Evolutionary conservation across 306 rosid genomes (phyloP).

Genomic region (Gynostemma pentaphyllum): DNA sequence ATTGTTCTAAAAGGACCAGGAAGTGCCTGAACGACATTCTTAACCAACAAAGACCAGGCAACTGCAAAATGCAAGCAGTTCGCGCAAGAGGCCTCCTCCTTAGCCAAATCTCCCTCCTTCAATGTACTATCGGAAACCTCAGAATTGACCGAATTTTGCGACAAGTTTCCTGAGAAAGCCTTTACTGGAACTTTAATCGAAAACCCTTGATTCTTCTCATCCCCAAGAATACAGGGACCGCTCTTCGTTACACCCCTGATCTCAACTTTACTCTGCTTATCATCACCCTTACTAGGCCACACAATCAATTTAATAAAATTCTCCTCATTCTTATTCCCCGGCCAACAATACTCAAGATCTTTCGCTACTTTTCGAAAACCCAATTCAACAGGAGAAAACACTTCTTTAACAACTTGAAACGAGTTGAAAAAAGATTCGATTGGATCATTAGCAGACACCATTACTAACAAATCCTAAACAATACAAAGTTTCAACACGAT

Average conservation of each 20-base stretch:
- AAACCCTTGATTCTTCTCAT: slow-evolving; percentile 45
- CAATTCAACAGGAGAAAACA: slow-evolving; percentile 62
- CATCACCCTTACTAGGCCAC: slow-evolving; percentile 35
- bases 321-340: slow-evolving; percentile 38
- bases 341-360: slow-evolving; percentile 80
- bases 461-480: slow-evolving; percentile 28
- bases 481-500: slow-evolving; percentile 1
- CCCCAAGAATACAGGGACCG: slow-evolving; percentile 29
- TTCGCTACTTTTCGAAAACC: slow-evolving; percentile 67
- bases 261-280: slow-evolving; percentile 36
- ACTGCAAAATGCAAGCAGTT: slow-evolving; percentile 79
- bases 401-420: slow-evolving; percentile 68
- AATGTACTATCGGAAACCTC: slow-evolving; percentile 17
- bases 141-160: slow-evolving; percentile 37
- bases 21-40: slow-evolving; percentile 63
- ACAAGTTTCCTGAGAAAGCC: slow-evolving; percentile 54
- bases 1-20: slow-evolving; percentile 68
- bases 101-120: slow-evolving; percentile 27
- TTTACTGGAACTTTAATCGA: slow-evolving; percentile 55
- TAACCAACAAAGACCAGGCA: slow-evolving; percentile 65
- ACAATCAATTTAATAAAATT: slow-evolving; percentile 36
- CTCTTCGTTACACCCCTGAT: slow-evolving; percentile 53
- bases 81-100: slow-evolving; percentile 53
- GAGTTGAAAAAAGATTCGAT: slow-evolving; percentile 79
- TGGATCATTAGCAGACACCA: slow-evolving; percentile 79